Evolutionary conservation across 2,329 filamentous ascomycete genomes (phyloP), one percentile per base, ranked within the genome.

Genomic region (Aspergillus sp.): DNA sequence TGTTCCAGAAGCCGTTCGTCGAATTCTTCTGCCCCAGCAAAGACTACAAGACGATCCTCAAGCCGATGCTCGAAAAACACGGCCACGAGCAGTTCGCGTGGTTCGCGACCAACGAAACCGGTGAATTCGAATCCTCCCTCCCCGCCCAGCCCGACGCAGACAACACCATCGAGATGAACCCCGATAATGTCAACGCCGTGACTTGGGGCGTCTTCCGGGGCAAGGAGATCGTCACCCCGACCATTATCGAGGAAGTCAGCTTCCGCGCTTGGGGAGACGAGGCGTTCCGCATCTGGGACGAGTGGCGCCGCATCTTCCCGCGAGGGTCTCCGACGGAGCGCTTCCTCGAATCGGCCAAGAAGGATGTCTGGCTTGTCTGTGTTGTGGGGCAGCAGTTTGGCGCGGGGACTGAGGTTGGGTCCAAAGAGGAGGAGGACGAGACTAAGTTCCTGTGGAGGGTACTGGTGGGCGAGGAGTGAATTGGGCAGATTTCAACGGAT

Each of bases 1-100:
- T 96, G 29, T 98, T 95, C 67, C 91, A 98, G 54, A 98, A 96
- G 63, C 82, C 89, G 0, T 98, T 98, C 59, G 86, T 98, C 32
- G 91, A 98, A 58, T 86, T 96, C 64, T 98, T 98, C 69, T 66
- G 93, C 36, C 79, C 88, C 0, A 64, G 69, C 0, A 59, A 71
- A 0, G 83, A 89, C 55, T 96, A 86, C 79, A 59, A 64, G 11
- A 56, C 44, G 4, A 51, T 57, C 1, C 69, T 98, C 19, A 72
- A 74, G 42, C 68, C 70, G 3, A 73, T 75, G 37, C 73, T 96
- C 27, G 54, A 61, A 32, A 64, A 63, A 8, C 61, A 73, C 22
- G 75, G 75, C 33, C 69, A 76, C 30, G 76, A 80, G 26, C 71
- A 75, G 31, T 73, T 95, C 24, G 86, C 82, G 44, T 98, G 85